These are phyloP conservation scores for Asclepias syriaca DNA, from an alignment of 257 asterid genomes.

Conservation along the genomic window DNA sequence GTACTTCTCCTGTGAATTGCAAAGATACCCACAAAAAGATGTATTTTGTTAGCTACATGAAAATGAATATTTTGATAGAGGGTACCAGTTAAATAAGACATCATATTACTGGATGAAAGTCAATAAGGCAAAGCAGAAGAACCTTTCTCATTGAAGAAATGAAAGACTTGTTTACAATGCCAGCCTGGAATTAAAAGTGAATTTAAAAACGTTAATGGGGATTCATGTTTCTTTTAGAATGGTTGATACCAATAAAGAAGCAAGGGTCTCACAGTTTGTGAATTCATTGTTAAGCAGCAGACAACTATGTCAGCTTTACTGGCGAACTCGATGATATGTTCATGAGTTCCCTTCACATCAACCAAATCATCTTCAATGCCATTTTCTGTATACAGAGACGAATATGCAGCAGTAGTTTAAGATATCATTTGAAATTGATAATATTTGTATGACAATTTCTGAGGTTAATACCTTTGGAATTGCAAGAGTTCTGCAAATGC, in stretches of 20 bases:
- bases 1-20: not conserved
- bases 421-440: not conserved
- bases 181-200: slow-evolving; percentile 50
- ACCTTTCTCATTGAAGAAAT: slow-evolving; percentile 94
- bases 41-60: not conserved
- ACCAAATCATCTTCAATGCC: slow-evolving; percentile 42
- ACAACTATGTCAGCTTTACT: slow-evolving; percentile 76
- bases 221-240: not conserved
- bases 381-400: slow-evolving; percentile 23
- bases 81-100: not conserved
- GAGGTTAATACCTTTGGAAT: slow-evolving; percentile 38
- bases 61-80: not conserved
- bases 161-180: slow-evolving; percentile 58
- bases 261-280: slow-evolving; percentile 52
- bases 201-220: slow-evolving; percentile 6
- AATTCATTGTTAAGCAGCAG: slow-evolving; percentile 80
- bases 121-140: not conserved
- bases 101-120: not conserved
- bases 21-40: not conserved
- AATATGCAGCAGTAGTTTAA: slow-evolving; percentile 8
- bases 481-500: slow-evolving; percentile 26
- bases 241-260: not conserved
- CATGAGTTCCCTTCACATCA: slow-evolving; percentile 82
- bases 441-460: not conserved
- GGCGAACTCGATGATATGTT: slow-evolving; percentile 61